Conservation (phyloP, 345 rosid genomes). For the Fremontodendron californicum region DNA sequence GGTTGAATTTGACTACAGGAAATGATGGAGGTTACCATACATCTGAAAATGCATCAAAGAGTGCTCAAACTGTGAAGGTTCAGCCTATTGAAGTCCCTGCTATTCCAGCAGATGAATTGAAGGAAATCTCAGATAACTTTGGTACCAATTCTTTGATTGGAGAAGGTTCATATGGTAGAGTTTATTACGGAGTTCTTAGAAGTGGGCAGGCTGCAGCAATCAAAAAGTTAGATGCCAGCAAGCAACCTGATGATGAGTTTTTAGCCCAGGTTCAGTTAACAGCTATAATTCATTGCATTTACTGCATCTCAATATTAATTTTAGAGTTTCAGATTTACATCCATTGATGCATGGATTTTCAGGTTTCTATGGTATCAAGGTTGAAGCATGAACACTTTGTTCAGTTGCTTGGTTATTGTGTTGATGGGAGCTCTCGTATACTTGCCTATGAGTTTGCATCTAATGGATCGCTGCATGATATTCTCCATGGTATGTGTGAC, state of each 20-base stretch:
- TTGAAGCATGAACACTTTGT: constrained; percentile 69
- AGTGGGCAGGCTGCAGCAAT: constrained; percentile 53
- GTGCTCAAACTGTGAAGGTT: constrained; percentile 50
- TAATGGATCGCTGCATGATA: background rate
- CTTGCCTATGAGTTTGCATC: constrained; percentile 20
- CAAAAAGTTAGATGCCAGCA: constrained; percentile 70
- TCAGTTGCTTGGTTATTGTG: constrained; percentile 68
- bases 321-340: constrained; percentile 1
- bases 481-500: constrained; percentile 26
- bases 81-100: constrained; percentile 77
- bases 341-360: constrained; percentile 7
- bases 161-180: constrained; percentile 83
- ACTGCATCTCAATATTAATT: background rate
- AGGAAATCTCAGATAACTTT: constrained; percentile 59
- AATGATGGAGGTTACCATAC: constrained; percentile 42
- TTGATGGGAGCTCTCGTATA: constrained; percentile 60
- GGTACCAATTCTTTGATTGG: constrained; percentile 55
- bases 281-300: background rate
- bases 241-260: constrained; percentile 61
- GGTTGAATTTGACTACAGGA: constrained; percentile 32
- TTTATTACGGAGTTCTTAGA: constrained; percentile 49
- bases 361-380: constrained; percentile 85
- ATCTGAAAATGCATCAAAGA: constrained; percentile 56
- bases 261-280: constrained; percentile 38
- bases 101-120: constrained; percentile 46